Evolutionary conservation across 2,329 filamentous ascomycete genomes (phyloP), one percentile per base, ranked within the genome.

Genomic region (Sporothrix pallida): DNA sequence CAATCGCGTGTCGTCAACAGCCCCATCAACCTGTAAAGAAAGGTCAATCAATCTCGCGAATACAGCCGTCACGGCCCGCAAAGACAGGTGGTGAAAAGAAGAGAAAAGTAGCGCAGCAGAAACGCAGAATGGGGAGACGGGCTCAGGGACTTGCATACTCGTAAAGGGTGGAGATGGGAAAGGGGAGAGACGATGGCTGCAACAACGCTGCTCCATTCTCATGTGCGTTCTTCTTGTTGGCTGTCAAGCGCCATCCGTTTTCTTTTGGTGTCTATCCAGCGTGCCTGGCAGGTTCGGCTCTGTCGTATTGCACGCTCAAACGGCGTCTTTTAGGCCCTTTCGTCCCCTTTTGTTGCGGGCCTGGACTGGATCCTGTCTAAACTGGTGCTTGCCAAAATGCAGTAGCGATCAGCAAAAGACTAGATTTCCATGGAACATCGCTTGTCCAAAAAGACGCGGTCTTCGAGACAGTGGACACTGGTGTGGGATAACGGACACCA

Each of bases 401-500:
- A 20, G 68, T 31, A 70, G 54, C 26, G 69, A 71, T 71, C 69
- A 56, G 69, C 54, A 13, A 13, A 46, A 42, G 54, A 37, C 42
- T 62, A 62, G 69, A 71, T 37, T 71, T 71, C 42, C 42, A 71
- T 71, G 69, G 69, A 71, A 71, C 69, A n/a, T 62, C 20, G 69
- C 42, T 60, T 54, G 12, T 13, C 12, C 37, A 17, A 31, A 60
- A 54, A 13, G 15, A 70, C 68, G 68, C 68, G 37, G 37, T 70
- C 7, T 48, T 52, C 2, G 37, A 46, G 48, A 70, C 48, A n/a
- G 50, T n/a, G 31, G 23, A 31, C 67, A 70, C 67, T 37, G 46
- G 63, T 5, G 44, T 52, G 63, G 37, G 46, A 20, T 23, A 50
- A 37, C 20, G 26, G 23, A 23, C 17, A 56, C 31, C 67, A 56